phyloP scores from a whole-genome alignment of 2,329 filamentous ascomycete genomes.

The Coniochaeta prunicola region DNA sequence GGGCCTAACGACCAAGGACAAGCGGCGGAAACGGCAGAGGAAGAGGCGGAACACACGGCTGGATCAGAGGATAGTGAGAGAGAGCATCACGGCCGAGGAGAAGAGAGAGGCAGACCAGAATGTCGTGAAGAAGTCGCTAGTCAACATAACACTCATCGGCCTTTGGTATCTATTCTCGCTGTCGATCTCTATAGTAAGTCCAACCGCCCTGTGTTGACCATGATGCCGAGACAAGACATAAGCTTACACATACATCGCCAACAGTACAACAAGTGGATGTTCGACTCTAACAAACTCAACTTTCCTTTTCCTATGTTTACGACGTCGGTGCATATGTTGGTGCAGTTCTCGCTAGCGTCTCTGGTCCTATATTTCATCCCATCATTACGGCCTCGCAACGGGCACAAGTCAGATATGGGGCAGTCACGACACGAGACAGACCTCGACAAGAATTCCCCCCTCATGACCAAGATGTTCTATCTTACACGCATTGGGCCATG shows the following conservation, averaged over 20 bases:
- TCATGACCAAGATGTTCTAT: conserved; percentile 89
- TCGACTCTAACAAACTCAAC: conserved; percentile 74
- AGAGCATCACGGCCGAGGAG: conserved; percentile 61
- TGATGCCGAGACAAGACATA: background rate
- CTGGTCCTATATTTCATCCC: conserved; percentile 78
- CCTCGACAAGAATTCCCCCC: conserved; percentile 37
- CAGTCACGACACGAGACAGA: conserved; percentile 45
- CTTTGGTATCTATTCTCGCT: conserved; percentile 90
- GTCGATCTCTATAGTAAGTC: conserved; percentile 77
- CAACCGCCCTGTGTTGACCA: background rate
- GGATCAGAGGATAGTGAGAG: conserved; percentile 60
- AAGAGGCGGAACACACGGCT: conserved; percentile 60
- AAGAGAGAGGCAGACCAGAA: conserved; percentile 68
- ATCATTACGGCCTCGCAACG: conserved; percentile 62
- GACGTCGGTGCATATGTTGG: conserved; percentile 89
- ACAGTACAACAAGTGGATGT: conserved; percentile 99
- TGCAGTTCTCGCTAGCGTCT: conserved; percentile 78
- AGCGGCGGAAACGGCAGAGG: conserved; percentile 58
- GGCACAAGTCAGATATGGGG: conserved; percentile 38
- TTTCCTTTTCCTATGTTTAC: conserved; percentile 95
- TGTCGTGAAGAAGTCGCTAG: conserved; percentile 58
- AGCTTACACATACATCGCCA: conserved; percentile 28
- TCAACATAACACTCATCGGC: conserved; percentile 76
- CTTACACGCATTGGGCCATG: conserved; percentile 86
- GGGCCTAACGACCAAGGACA: conserved; percentile 69